Percentiles rank a stretch among this genome's conserved stretches.
Conservation (phyloP, 768 basidiomycete genomes). For the Podaxis sp. region DNA sequence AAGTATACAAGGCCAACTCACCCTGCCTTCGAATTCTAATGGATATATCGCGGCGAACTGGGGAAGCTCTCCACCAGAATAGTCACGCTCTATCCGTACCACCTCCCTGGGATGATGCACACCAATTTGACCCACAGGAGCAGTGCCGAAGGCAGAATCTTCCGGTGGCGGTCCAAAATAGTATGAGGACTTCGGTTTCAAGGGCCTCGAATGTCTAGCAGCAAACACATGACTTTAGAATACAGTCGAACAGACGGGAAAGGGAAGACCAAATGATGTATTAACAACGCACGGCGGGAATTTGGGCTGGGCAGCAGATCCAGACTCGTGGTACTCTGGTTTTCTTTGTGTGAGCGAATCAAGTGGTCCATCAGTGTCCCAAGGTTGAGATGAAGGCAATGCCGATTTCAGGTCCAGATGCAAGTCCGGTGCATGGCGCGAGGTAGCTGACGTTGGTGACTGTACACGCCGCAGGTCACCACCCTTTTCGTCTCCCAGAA, state of each 20-base stretch:
- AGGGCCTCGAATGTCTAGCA: conserved; percentile 36
- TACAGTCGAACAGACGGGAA: not conserved
- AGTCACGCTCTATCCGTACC: conserved; percentile 90
- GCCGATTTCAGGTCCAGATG: conserved; percentile 39
- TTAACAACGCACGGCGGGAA: conserved; percentile 24
- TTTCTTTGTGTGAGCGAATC: conserved; percentile 35
- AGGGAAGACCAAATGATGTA: conserved; percentile 15
- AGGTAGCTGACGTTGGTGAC: conserved; percentile 26
- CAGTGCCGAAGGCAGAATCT: conserved; percentile 78
- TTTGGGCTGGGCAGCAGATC: conserved; percentile 34
- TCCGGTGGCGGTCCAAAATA: conserved; percentile 78
- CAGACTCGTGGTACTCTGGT: conserved; percentile 41
- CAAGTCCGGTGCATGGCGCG: conserved; percentile 41
- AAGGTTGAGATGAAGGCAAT: conserved; percentile 55
- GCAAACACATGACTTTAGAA: not conserved
- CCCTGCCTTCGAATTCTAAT: conserved; percentile 89
- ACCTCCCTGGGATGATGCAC: conserved; percentile 91
- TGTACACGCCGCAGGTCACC: conserved; percentile 4
- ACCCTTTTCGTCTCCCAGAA: conserved; percentile 2
- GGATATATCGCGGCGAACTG: conserved; percentile 92
- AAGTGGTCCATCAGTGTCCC: conserved; percentile 54
- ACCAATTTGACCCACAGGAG: conserved; percentile 83
- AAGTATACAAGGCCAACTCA: conserved; percentile 35
- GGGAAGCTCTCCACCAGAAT: conserved; percentile 82
- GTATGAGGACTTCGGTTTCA: conserved; percentile 79